Evolutionary conservation across 495 filamentous ascomycete species (phyloP), one percentile per base, ranked within the genome.

Genomic region (Podospora anserina): DNA sequence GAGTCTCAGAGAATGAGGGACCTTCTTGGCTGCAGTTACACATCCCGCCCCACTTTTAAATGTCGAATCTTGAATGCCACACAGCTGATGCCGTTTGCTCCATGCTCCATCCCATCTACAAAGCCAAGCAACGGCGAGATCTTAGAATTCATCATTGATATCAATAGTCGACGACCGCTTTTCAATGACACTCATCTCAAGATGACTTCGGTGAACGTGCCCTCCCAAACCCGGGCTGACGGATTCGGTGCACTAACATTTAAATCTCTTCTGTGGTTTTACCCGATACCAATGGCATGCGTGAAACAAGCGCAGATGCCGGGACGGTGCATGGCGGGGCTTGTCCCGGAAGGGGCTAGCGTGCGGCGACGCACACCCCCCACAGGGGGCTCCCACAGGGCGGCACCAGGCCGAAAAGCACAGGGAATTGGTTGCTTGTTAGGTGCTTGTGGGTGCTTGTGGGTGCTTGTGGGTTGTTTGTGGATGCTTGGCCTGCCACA

Each of bases 221-320:
- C 6, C 59, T n/a, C 34, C 32, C n/a, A 13, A n/a, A 44, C 20
- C 18, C 19, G 23, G 7, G 27, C 3, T 69, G 64, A 18, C 39
- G 15, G 39, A 49, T 49, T 49, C 39, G 39, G 39, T 13, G 39
- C 68, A 72, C 72, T 72, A 74, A 74, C 68, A 69, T 72, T 74
- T 72, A 72, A 72, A 68, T 74, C 61, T 63, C 34, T 58, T 74
- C 60, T 68, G 27, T 49, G 49, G 34, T 32, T 68, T 67, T 61
- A 53, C 32, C 53, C 11, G 57, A 23, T 53, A 26, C 64, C 57
- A 69, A 67, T 68, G 57, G 64, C 64, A 64, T 54, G 20, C 61
- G 57, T 69, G 66, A 65, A 65, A 65, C 66, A 71, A 55, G 49
- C 44, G 60, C 58, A 15, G 32, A 59, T 30, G 28, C 27, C 13